These are phyloP conservation scores for Leavenworthia alabamica DNA, from an alignment of 345 rosid genomes.

Conservation along the genomic window DNA sequence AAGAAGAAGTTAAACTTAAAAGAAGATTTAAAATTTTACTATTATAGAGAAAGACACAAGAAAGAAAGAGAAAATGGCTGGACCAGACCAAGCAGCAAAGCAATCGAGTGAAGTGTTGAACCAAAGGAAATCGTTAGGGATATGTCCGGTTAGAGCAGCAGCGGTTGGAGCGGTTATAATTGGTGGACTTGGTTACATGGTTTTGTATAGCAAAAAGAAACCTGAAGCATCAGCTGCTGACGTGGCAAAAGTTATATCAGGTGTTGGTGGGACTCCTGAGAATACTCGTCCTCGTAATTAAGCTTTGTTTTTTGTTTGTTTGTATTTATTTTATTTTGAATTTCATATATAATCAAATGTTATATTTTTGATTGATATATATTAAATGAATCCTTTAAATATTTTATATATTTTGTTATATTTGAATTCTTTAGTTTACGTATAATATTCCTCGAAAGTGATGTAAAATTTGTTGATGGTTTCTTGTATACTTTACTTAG, in stretches of 20 bases:
- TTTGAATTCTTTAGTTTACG: not conserved
- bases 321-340: not conserved
- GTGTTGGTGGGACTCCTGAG: constrained; percentile 32
- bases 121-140: constrained; percentile 18
- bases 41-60: not conserved
- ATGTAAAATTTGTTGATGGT: too few species aligned
- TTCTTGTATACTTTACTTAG: too few species aligned
- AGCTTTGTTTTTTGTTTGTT: not conserved
- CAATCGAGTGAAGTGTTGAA: constrained; percentile 30
- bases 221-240: constrained; percentile 51
- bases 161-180: constrained; percentile 35
- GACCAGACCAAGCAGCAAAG: constrained; percentile 32
- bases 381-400: not conserved
- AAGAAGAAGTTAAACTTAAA: not conserved
- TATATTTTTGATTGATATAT: not conserved
- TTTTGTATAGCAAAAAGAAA: constrained; percentile 42
- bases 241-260: constrained; percentile 56
- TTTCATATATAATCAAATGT: not conserved
- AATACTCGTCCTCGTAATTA: constrained; percentile 44
- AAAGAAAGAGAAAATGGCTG: constrained; percentile 20
- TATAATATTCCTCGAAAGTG: too few species aligned
- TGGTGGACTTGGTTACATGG: constrained; percentile 43
- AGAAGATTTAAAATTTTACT: not conserved
- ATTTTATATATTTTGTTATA: not conserved
- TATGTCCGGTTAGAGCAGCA: constrained; percentile 44